Evolutionary conservation across 2,329 filamentous ascomycete genomes (phyloP).

Genomic region (Monilinia aucupariae): DNA sequence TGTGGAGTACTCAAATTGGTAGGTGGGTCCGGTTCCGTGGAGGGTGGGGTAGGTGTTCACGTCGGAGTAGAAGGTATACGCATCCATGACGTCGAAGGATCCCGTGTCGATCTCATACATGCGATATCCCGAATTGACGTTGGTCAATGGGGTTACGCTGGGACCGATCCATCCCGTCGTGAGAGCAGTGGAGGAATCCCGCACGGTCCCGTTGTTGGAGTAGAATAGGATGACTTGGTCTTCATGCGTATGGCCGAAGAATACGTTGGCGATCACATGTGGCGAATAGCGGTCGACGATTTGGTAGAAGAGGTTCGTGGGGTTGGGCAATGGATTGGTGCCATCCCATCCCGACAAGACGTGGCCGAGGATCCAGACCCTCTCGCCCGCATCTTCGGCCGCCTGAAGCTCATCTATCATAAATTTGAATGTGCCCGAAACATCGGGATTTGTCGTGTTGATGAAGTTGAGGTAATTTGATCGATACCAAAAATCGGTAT

Average conservation of each 20-base stretch:
- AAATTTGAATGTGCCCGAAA: slow-evolving; percentile 44
- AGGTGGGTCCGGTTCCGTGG: slow-evolving; percentile 42
- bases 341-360: slow-evolving; percentile 53
- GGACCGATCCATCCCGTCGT: slow-evolving; percentile 48
- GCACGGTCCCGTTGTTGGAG: slow-evolving; percentile 45
- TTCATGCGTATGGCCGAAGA: slow-evolving; percentile 52
- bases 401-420: slow-evolving; percentile 48
- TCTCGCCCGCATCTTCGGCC: slow-evolving; percentile 46
- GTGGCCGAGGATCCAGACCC: slow-evolving; percentile 51
- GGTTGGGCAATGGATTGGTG: slow-evolving; percentile 47
- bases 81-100: slow-evolving; percentile 48
- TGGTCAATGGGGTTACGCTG: slow-evolving; percentile 48
- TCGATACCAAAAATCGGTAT: slow-evolving; percentile 46
- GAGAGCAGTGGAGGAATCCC: slow-evolving; percentile 40
- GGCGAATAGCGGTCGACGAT: slow-evolving; percentile 50
- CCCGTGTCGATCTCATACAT: slow-evolving; percentile 52
- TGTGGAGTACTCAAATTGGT: slow-evolving; percentile 47
- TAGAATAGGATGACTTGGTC: slow-evolving; percentile 52
- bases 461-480: slow-evolving; percentile 46
- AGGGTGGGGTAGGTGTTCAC: slow-evolving; percentile 42
- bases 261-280: slow-evolving; percentile 49
- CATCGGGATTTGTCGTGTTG: slow-evolving; percentile 47
- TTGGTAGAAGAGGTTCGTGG: slow-evolving; percentile 49
- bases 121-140: slow-evolving; percentile 48
- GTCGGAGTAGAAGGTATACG: slow-evolving; percentile 49